Evolutionary conservation across 2,329 filamentous ascomycete species (phyloP).

Genomic region (Pleurostoma richardsiae): DNA sequence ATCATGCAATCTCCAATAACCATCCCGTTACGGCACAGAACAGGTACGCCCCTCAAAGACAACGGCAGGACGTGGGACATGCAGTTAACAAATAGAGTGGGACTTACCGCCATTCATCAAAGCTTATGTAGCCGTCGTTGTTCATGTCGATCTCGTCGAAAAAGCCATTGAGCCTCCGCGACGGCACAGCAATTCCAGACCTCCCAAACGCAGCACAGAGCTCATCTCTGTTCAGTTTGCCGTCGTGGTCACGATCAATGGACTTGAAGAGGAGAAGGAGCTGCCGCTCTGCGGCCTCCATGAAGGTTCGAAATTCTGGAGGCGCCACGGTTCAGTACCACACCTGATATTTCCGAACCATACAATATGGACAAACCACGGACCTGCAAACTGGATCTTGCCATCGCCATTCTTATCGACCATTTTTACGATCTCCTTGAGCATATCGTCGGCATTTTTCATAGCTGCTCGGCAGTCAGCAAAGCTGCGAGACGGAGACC

Average conservation of each 20-base stretch:
- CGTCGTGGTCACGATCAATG: conserved; percentile 83
- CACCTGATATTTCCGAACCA: conserved; percentile 2
- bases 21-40: not conserved
- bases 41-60: not conserved
- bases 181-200: conserved; percentile 74
- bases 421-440: conserved; percentile 72
- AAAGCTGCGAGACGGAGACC: not conserved
- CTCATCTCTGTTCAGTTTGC: conserved; percentile 82
- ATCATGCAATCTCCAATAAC: too few species aligned
- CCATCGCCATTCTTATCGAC: conserved; percentile 86
- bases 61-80: conserved; percentile 1
- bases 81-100: conserved; percentile 7
- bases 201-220: conserved; percentile 71
- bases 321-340: conserved; percentile 5
- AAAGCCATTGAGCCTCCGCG: conserved; percentile 73
- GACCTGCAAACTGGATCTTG: conserved; percentile 86
- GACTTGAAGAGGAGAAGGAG: conserved; percentile 75
- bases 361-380: conserved; percentile 17
- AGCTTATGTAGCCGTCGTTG: conserved; percentile 80
- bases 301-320: conserved; percentile 83
- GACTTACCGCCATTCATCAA: conserved; percentile 93
- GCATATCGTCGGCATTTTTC: conserved; percentile 86
- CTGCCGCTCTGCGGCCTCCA: conserved; percentile 80
- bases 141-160: conserved; percentile 88
- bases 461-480: conserved; percentile 42